Conservation (phyloP, 2,329 filamentous ascomycete species). For the Aureobasidium sp. region DNA sequence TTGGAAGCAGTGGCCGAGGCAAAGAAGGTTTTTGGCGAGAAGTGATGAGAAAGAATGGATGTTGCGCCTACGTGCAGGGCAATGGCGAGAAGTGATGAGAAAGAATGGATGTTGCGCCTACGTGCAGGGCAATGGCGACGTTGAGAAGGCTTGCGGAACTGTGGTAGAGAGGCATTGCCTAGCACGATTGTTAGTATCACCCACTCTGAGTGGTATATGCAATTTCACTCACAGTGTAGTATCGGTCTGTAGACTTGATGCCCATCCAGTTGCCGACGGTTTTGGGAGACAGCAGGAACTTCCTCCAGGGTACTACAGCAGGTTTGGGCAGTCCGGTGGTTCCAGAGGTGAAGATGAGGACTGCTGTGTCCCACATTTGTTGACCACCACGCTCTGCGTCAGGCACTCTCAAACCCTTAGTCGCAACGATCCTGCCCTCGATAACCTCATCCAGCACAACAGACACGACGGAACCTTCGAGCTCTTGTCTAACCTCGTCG, state of each 20-base stretch:
- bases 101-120: constrained; percentile 61
- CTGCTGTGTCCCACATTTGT: constrained; percentile 46
- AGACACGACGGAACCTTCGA: constrained; percentile 40
- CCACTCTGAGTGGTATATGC: neutral
- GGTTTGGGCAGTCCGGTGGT: constrained; percentile 75
- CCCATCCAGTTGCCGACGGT: constrained; percentile 38
- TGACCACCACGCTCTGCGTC: constrained; percentile 23
- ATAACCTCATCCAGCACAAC: constrained; percentile 54
- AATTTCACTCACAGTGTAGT: constrained; percentile 50
- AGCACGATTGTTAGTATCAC: neutral
- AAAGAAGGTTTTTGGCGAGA: constrained; percentile 72
- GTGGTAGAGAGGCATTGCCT: constrained; percentile 81
- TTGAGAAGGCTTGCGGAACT: constrained; percentile 67
- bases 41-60: constrained; percentile 66
- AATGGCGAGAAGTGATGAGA: constrained; percentile 64
- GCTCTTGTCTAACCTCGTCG: constrained; percentile 40
- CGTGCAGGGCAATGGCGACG: constrained; percentile 50
- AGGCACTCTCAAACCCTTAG: constrained; percentile 22
- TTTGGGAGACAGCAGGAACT: constrained; percentile 19
- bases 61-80: constrained; percentile 59
- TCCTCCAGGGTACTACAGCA: constrained; percentile 28
- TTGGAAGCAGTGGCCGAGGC: constrained; percentile 60
- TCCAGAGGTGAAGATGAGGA: constrained; percentile 78
- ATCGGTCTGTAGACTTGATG: constrained; percentile 65
- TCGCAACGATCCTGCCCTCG: constrained; percentile 37